phyloP scores from a whole-genome alignment of 805 yeast genomes.

The Sungouiella blattae region DNA sequence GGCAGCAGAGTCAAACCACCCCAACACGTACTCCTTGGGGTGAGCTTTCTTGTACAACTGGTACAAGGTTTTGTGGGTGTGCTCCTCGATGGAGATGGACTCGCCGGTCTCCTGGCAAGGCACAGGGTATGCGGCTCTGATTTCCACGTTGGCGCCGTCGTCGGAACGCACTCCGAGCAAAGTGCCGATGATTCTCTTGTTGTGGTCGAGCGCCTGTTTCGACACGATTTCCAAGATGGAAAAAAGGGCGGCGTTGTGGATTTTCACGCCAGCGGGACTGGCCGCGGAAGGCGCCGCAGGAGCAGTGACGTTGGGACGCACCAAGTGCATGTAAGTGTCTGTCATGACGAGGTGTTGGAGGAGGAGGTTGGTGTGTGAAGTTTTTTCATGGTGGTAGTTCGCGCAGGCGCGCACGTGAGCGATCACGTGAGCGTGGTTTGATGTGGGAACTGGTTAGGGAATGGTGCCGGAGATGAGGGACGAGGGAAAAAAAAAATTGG shows the following conservation, averaged over 20 bases:
- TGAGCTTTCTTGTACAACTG: constrained; percentile 72
- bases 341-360: constrained; percentile 12
- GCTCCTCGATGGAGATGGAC: constrained; percentile 73
- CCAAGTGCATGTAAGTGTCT: constrained; percentile 39
- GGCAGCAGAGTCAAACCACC: constrained; percentile 74
- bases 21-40: constrained; percentile 74
- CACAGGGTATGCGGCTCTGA: constrained; percentile 75
- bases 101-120: constrained; percentile 75
- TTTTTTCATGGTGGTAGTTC: background rate
- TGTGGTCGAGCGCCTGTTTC: constrained; percentile 37
- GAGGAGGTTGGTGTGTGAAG: background rate
- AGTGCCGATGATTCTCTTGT: constrained; percentile 73
- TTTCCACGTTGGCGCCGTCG: constrained; percentile 71
- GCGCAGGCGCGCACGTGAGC: too few relatives aligned
- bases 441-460: too few relatives aligned
- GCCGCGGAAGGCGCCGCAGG: constrained; percentile 41
- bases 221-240: constrained; percentile 73
- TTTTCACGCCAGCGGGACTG: constrained; percentile 51
- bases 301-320: constrained; percentile 48
- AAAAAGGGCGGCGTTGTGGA: constrained; percentile 70
- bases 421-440: too few relatives aligned
- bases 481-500: too few relatives aligned
- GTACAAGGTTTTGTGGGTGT: constrained; percentile 66
- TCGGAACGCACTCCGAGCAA: constrained; percentile 78
- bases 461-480: too few relatives aligned